Evolutionary conservation across 768 basidiomycete genomes (phyloP), one percentile per base, ranked within the genome.

Genomic region (Ramaria sp.): DNA sequence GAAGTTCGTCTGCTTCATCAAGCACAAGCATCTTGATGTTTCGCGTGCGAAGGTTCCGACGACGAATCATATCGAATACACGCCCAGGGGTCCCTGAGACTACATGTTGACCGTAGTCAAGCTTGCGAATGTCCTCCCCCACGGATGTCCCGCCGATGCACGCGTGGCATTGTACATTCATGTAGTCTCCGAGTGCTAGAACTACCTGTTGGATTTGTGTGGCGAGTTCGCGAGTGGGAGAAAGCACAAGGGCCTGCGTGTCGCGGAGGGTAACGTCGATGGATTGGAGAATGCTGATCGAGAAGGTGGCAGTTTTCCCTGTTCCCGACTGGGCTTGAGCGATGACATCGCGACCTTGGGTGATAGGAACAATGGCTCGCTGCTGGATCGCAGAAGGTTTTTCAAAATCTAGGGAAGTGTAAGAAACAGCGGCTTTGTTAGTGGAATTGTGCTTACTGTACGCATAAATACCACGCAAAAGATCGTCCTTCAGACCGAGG

Each of bases 241-340:
- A 96, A 34, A 99, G 79, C 56, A 99, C 86, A 49, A 99, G 83
- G 0, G 92, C 95, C 69, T 98, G 95, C 2, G 92, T 93, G 71
- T 96, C 93, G 58, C 93, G 83, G 48, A 97, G 79, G 37, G 88
- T 85, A 41, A 89, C 82, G 69, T 99, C 95, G 80, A 99, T 96
- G 59, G 90, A 91, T 68, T 99, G 95, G 51, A 99, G 83, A 68
- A 96, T 91, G 61, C 94, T 88, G 67, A 99, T 96, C 61, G 93
- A 94, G 73, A 97, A 97, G 18, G 95, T 96, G 5, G 95, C 95
- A 9, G 95, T 99, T 89, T 98, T 99, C 78, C 95, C 95, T 36
- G 95, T 97, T 67, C 95, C 95, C 32, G 94, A 96, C 73, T 98
- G 95, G 41, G 95, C 95, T 74, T 97, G 95, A 34, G 95, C 95